Base-by-base conservation (phyloP, 108 stramenopile genomes). In the Mediolabrus comicus region DNA sequence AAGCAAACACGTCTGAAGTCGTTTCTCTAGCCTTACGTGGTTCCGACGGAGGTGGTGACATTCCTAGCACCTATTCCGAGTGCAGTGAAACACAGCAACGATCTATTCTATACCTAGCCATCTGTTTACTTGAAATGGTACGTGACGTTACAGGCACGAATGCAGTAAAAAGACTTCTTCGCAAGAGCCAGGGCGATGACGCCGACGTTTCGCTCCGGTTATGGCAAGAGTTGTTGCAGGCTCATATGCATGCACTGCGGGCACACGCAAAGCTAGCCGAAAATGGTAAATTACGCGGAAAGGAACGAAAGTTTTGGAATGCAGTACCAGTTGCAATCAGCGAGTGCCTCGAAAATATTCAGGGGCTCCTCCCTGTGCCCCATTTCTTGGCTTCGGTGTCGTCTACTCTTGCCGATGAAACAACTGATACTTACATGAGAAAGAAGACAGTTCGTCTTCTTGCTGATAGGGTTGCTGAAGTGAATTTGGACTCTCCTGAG, bases 321-420 rank as follows among this genome's bases (percentile, higher is more conserved):
- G 76, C 78, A 14, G 73, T 82, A 2, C 59, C 79, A 10, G 74
- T 74, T 52, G 76, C 69, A 1, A 80, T 81, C 28, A 71, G 67
- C 29, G 83, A 87, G 32, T 75, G 75, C 33, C 75, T 89, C 4
- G 85, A 79, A 12, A 58, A 43, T 27, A 35, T 91, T 5, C 92
- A 94, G 49, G 71, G 61, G 53, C 65, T 84, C 14, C 64, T 94
- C 4, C 92, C 92, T 22, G 71, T 79, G 25, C 89, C 84, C 17
- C 84, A 91, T 41, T 95, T 90, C 73, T 63, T 95, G 35, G 94
- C 94, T 36, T 89, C 91, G 27, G 84, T 82, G 2, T 79, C 86
- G 1, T 79, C 85, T 36, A 62, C 88, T 8, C 65, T 95, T n/a
- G 64, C 62, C 14, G 88, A 91, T 38, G 81, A 78, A 17, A 49